Evolutionary conservation across 2,329 filamentous ascomycete genomes (phyloP), one percentile per base, ranked within the genome.

Genomic region (Cordyceps javanica): DNA sequence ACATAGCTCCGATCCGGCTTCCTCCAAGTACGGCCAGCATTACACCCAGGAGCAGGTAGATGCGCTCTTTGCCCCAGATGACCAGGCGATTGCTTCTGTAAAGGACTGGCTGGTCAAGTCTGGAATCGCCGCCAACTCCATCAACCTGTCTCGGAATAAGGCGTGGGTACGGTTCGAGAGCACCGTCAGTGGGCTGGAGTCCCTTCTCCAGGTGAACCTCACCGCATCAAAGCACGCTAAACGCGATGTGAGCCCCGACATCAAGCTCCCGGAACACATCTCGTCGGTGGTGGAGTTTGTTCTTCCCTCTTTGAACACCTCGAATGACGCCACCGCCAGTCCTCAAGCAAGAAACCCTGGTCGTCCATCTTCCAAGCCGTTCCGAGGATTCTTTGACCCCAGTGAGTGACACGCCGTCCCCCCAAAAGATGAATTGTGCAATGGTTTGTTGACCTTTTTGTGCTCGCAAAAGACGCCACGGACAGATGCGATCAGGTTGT

Each of bases 71-170:
- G 45, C 55, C 11, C 48, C 55, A 6, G 41, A 61, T 9, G 58
- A 68, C 13, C 75, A 80, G 38, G 69, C 77, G 2, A 73, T 82
- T 5, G 69, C 76, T 19, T 69, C 75, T 2, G 78, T 84, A n/a
- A 74, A 75, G 62, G 64, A 72, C 8, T 86, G 82, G 82, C 73
- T 85, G 6, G 66, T 72, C n/a, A 65, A 67, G 10, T 73, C 77
- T 42, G 83, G 82, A 5, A 80, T 86, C 55, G 63, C 72, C 30
- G 64, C 66, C 2, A 69, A 71, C 3, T 74, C 79, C 5, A 71
- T 85, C 50, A 69, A 69, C 39, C 73, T 80, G 45, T 80, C 81
- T 0, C 70, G 73, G 32, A 77, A 76, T 14, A 73, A 75, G 75
- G 42, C 30, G 56, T 83, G 81, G 61, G 45, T 63, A 5, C 21